Base-by-base conservation (phyloP, 352 stramenopile genomes). In the Globisporangium barbulae region DNA sequence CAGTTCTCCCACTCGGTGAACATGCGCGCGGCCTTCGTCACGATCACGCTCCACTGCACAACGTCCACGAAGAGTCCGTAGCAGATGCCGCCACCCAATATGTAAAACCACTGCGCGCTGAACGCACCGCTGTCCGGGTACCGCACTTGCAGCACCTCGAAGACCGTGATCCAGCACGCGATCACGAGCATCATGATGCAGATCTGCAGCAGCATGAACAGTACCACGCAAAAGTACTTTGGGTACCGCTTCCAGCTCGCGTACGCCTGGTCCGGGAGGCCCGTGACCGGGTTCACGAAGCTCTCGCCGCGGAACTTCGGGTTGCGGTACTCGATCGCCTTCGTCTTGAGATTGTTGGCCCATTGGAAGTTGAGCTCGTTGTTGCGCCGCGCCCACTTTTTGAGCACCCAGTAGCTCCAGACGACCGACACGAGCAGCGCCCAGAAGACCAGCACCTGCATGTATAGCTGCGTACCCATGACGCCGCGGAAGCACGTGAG, bases 101-200 rank as follows among this genome's bases (percentile, higher is more conserved):
- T 90, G 62, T 87, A 91, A 17, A 88, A 91, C 85, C 85, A 94
- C 60, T 94, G 85, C 8, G 77, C 81, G 19, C 81, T 89, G 67
- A 91, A 88, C 30, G 91, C 68, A 10, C 79, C 78, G 37, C 68
- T 71, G 45, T 78, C 67, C 7, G 83, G 82, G 56, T 90, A 94
- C 21, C 80, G 83, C 45, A 91, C 81, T 67, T 92, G 83, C 4
- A 94, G 52, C 21, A 88, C 75, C 58, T 92, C 85, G 67, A 91
- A 94, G 19, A 79, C 76, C 0, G 85, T 90, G 64, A 94, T 91
- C 85, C 85, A 94, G 71, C 81, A 88, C 31, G 83, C 85, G 48
- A 94, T 91, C 31, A 90, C 71, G 35, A 89, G 67, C 81, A 94
- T 91, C 85, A 94, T 94, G 64, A 94, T 88, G 1, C 77, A 81